Conservation (phyloP, 164 flowering plant species). For the Vitis cinerea region DNA sequence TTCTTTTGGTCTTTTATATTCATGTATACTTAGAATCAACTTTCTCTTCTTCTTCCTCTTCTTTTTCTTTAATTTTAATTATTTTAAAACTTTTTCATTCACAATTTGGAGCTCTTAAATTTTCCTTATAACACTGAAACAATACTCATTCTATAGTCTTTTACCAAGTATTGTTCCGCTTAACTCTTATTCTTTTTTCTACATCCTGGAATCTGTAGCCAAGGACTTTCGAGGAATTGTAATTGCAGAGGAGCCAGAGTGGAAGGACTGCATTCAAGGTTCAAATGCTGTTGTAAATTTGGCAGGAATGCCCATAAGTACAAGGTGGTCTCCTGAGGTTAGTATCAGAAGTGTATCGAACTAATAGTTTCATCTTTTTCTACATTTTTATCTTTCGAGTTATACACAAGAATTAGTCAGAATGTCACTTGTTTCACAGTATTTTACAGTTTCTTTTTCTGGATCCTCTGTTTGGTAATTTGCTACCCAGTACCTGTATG, state of each 20-base stretch:
- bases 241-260: slow-evolving; percentile 83
- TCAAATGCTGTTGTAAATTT: slow-evolving; percentile 93
- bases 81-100: not conserved
- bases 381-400: slow-evolving; percentile 1
- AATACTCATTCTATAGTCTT: too few relatives aligned
- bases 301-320: slow-evolving; percentile 94
- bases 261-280: slow-evolving; percentile 75
- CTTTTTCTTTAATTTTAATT: not conserved
- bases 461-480: not conserved
- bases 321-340: slow-evolving; percentile 96
- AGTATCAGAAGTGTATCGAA: slow-evolving; percentile 1
- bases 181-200: not conserved
- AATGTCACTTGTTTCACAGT: too few relatives aligned
- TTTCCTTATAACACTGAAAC: too few relatives aligned
- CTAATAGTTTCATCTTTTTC: not conserved
- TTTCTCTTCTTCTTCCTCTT: too few relatives aligned
- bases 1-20: too few relatives aligned
- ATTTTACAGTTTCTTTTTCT: not conserved
- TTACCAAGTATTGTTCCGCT: not conserved
- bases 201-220: slow-evolving; percentile 32
- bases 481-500: not conserved
- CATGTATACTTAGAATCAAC: too few relatives aligned
- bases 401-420: not conserved
- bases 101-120: too few relatives aligned
- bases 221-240: slow-evolving; percentile 70